Evolutionary conservation across 164 flowering plant genomes (phyloP), one percentile per base, ranked within the genome.

Genomic region (Malania oleifera): DNA sequence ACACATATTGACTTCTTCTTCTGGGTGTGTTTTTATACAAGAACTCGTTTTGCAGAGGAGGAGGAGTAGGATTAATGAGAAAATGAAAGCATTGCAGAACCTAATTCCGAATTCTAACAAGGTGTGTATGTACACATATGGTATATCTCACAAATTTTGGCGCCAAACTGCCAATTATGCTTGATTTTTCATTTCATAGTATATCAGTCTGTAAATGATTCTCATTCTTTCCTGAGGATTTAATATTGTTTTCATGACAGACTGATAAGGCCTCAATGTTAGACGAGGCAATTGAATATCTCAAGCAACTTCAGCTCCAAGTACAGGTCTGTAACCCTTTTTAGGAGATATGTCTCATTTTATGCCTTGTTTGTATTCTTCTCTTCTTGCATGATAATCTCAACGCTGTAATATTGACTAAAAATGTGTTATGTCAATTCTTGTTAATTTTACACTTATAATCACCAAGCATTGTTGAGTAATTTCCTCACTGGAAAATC

Each of bases 211-310:
- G n/a, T n/a, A n/a, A n/a, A n/a, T n/a, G n/a, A 40, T 51, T 17
- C 13, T 22, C 43, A 35, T 23, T 5, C 10, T 26, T 24, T 22
- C 11, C n/a, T 64, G 44, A 53, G 8, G 51, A n/a, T 61, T 47
- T 49, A 23, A 13, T 54, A 10, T 23, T 24, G 0, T 41, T 55
- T 24, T 41, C 10, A 40, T 52, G 45, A 43, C 70, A 86, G 93
- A 77, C 93, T 0, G 95, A 87, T 54, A 87, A 87, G 69, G 95
- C 95, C 45, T 87, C 95, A 0, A 81, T 81, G 89, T 81, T 86
- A 15, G 95, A 86, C 66, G 95, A 87, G 64, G 90, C 86, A 15
- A 87, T 87, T 48, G 89, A 83, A 61, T 87, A 87, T 51, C 77
- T 85, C 56, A 80, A 87, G 77, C 82, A 82, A 75, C 91, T 87